Percentiles rank a stretch among this genome's conserved stretches.
These are phyloP conservation scores for Casuarina glauca DNA, from an alignment of 306 rosid species.

Conservation along the genomic window DNA sequence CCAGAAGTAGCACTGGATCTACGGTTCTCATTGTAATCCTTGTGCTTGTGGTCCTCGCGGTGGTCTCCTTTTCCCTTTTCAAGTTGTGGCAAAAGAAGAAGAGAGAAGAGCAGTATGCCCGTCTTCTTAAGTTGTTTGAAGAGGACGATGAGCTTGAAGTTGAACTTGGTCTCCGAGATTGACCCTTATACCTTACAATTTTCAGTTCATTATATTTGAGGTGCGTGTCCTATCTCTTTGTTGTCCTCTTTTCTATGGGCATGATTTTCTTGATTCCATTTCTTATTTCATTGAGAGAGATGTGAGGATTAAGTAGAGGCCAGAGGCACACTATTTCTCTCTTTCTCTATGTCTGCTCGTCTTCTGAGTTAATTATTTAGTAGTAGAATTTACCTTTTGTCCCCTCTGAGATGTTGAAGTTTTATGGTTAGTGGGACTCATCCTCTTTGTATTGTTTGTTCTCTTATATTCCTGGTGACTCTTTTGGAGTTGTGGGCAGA, in stretches of 20 bases:
- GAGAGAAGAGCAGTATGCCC: slow-evolving; percentile 79
- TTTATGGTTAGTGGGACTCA: not conserved
- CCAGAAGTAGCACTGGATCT: slow-evolving; percentile 36
- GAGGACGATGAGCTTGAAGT: slow-evolving; percentile 85
- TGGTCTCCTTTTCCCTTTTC: slow-evolving; percentile 51
- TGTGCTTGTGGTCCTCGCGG: slow-evolving; percentile 35
- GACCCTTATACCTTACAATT: slow-evolving; percentile 18
- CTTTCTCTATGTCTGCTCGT: not conserved
- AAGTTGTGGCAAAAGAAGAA: slow-evolving; percentile 79
- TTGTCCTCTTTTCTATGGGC: not conserved
- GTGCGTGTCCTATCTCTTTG: slow-evolving; percentile 27
- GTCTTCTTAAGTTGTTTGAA: slow-evolving; percentile 80
- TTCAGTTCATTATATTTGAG: slow-evolving; percentile 32
- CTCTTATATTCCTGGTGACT: not conserved
- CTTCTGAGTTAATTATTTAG: not conserved
- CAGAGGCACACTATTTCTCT: not conserved
- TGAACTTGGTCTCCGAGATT: slow-evolving; percentile 82
- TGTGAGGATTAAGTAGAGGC: not conserved
- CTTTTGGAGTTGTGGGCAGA: not conserved
- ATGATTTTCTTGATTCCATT: not conserved
- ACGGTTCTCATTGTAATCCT: slow-evolving; percentile 38
- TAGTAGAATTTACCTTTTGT: not conserved
- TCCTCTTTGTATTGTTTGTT: not conserved
- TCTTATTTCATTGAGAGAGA: not conserved
- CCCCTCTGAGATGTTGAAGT: not conserved